Conservation (phyloP, 306 rosid species). For the Rosa persica region DNA sequence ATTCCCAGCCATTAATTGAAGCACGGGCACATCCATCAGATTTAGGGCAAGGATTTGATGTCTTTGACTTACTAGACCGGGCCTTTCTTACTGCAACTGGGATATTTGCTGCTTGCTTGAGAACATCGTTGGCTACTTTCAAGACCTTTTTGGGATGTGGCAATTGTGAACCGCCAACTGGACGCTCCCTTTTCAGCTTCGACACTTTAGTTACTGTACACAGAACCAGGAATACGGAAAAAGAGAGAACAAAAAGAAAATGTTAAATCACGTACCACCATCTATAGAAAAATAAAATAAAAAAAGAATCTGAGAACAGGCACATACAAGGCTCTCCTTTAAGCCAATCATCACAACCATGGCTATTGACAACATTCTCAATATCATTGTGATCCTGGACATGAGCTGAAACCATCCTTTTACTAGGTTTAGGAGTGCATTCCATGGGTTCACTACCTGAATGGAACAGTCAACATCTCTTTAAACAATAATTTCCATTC, state of each 20-base stretch:
- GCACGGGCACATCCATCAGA: constrained; percentile 86
- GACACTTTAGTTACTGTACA: constrained; percentile 53
- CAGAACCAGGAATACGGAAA: constrained; percentile 21
- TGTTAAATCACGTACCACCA: constrained; percentile 15
- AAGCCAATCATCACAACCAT: constrained; percentile 30
- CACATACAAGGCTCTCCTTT: constrained; percentile 40
- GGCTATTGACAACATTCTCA: constrained; percentile 38
- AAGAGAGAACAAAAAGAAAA: constrained; percentile 1
- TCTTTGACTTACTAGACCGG: constrained; percentile 51
- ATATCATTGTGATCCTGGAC: constrained; percentile 22
- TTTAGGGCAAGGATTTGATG: constrained; percentile 54
- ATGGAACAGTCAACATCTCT: constrained; percentile 16
- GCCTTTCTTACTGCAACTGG: constrained; percentile 36
- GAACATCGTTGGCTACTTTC: constrained; percentile 46
- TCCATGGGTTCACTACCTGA: constrained; percentile 35
- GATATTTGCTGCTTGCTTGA: constrained; percentile 43
- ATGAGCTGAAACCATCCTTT: constrained; percentile 31
- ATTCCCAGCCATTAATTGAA: constrained; percentile 90
- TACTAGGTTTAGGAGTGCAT: constrained; percentile 26
- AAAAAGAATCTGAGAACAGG: not conserved
- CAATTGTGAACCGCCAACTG: constrained; percentile 33
- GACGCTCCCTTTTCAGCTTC: constrained; percentile 63
- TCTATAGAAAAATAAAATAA: not conserved
- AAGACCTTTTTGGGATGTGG: constrained; percentile 49
- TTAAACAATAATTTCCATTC: constrained; percentile 17